Base-by-base conservation (phyloP, 2,329 filamentous ascomycete genomes). In the Sporothrix euskadiensis region DNA sequence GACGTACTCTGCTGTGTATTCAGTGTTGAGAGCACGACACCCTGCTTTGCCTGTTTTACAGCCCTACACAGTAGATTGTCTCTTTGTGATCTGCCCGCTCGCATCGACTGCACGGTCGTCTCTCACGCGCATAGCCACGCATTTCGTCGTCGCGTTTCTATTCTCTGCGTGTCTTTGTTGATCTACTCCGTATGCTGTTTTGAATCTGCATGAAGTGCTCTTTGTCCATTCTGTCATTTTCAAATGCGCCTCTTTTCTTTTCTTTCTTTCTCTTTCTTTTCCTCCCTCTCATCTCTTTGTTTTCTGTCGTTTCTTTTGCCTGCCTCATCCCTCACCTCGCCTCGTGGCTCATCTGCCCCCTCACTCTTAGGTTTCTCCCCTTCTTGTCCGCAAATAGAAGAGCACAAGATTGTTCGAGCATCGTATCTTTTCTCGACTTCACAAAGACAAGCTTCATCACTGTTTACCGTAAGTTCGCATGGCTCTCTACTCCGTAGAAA, bases 381-480 rank as follows among this genome's bases (percentile, higher is more conserved):
- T 54, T 19, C 19, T 47, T 39, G 39, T 26, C 10, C 26, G 30
- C 66, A 69, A 57, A 57, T 57, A 39, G 68, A 69, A 44, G 56
- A 32, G 30, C n/a, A 35, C 44, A 69, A 68, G 26, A 9, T 30
- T 30, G 22, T 54, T n/a, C 22, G 52, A 54, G 22, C 19, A 41
- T 10, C 63, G 14, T 22, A 8, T 12, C 2, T 49, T 30, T 47
- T 12, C 41, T 30, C 12, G 41, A 30, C 10, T 68, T n/a, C 7
- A 22, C 54, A 10, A n/a, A n/a, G 14, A 22, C 54, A n/a, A 32
- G 10, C 41, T 5, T 35, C 69, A 63, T 49, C 69, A 63, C 52
- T 57, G n/a, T 41, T 52, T 35, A 65, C 61, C 61, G n/a, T 39
- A 65, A 30, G n/a, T 44, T 71, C 56, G 49, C 49, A 39, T 7